Base-by-base conservation (phyloP, 192 early-diverging fungal species). In the Phycomyces blakesleeanus region DNA sequence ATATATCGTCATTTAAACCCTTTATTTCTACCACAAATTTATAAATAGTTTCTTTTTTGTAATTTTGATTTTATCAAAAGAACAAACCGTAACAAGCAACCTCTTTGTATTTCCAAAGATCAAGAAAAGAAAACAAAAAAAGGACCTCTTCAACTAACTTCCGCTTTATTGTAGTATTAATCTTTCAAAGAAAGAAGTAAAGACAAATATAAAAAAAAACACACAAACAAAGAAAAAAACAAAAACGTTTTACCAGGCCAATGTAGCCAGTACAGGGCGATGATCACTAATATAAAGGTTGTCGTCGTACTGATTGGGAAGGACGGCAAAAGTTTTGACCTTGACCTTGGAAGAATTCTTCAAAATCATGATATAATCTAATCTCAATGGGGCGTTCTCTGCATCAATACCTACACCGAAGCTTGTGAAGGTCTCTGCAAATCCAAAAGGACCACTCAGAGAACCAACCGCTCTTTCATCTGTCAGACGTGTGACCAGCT, bases 271-370 rank as follows among this genome's bases (percentile, higher is more conserved):
- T 12, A 76, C 72, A 27, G 71, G 71, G 38, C 75, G 72, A 63
- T 76, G 75, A 27, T 76, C 75, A 55, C 75, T 76, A 55, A 76
- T 73, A 14, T 58, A 60, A 21, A 68, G 57, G 0, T 42, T 57
- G 55, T 76, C 75, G 41, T 76, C 75, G 25, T 62, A 76, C 18
- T 58, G 57, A 18, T 76, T 76, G 8, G 61, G 25, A 0, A 74
- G 16, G 0, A 74, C 60, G 1, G 67, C 75, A 59, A 51, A 68
- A 18, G 24, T 24, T 15, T 55, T 34, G 9, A 62, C 63, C 8
- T 63, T 59, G 22, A 69, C 54, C 14, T 18, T 22, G 7, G 8
- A 4, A 34, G 22, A n/a, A 5, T 29, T 41, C 27, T 56, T 54
- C 18, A 65, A 27, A 2, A 27, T 25, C 39, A 76, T 27, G 9